A percentile compares a stretch with the other conserved stretches of the same genome.
These are phyloP conservation scores for Solanum hybrid DNA, from an alignment of 305 asterid species.

Conservation along the genomic window DNA sequence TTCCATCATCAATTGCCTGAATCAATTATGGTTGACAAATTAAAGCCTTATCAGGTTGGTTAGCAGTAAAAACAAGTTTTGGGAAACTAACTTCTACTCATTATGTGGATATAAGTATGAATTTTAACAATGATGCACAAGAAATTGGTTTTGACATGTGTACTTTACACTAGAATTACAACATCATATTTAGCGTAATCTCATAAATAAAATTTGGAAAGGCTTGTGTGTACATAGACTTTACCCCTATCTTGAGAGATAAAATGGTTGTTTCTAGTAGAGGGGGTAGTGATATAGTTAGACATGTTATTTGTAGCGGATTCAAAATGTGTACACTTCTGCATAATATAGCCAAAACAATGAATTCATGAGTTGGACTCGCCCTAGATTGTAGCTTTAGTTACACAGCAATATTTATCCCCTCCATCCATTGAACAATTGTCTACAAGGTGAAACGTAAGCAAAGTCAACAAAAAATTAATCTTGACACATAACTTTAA, in stretches of 20 bases:
- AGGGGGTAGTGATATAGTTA: not conserved
- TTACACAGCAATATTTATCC: not conserved
- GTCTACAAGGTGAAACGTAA: not conserved
- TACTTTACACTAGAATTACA: not conserved
- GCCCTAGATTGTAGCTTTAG: not conserved
- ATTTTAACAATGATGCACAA: not conserved
- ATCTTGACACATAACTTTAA: not conserved
- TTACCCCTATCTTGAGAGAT: not conserved
- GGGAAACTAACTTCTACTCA: not conserved
- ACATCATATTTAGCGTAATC: not conserved
- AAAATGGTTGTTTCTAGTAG: not conserved
- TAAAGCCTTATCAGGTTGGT: not conserved
- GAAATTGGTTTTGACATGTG: not conserved
- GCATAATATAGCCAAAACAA: not conserved
- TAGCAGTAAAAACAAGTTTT: not conserved
- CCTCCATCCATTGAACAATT: not conserved
- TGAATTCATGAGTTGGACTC: not conserved
- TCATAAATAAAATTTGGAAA: not conserved
- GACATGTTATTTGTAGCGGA: not conserved
- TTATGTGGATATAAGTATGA: too few relatives aligned
- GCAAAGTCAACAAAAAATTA: not conserved
- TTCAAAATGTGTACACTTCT: not conserved
- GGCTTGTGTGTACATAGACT: not conserved
- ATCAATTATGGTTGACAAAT: not conserved
- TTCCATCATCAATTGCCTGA: slow-evolving; percentile 8